Evolutionary conservation across 495 filamentous ascomycete genomes (phyloP), one percentile per base, ranked within the genome.

Genomic region (Amphirosellinia nigrospora): DNA sequence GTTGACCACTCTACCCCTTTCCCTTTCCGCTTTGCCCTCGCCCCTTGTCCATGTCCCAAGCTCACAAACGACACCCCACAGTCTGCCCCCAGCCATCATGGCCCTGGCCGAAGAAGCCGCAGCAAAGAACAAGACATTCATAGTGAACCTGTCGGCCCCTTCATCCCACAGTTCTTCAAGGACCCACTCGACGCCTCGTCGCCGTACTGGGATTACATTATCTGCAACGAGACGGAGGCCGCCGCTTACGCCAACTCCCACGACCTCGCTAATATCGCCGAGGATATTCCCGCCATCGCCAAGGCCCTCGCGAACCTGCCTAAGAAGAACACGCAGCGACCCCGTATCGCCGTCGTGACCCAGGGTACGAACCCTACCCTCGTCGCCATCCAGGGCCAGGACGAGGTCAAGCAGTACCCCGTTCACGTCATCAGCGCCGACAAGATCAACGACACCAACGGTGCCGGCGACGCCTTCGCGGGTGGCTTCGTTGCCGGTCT

Each of bases 131-230:
- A 98, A 98, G 91, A 78, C 87, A 62, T 97, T 98, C 82, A 88
- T 94, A 76, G 89, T 99, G 68, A 94, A 92, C 68, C 87, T 99
- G 46, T 94, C 91, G 46, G 96, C 96, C 96, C 96, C 36, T 99
- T 98, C 88, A 96, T 99, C 72, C 83, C 92, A 45, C 91, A 95
- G 80, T 97, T 97, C 88, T 99, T 98, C 89, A 98, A 97, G 86
- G 94, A 97, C 23, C 93, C 89, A 68, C 87, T 99, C 46, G 94
- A 96, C 81, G 87, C 88, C 71, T 90, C 91, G 3, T 86, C 92
- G 11, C 91, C 90, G 26, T 98, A 97, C 88, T 95, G 92, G 85
- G 96, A 99, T 85, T 97, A 94, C 85, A 85, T 97, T 41, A 91
- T 98, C 82, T 96, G 94, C 71, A 99, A 99, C 82, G 96, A 98